Percentiles rank a stretch among this genome's conserved stretches.
Evolutionary conservation across 1,284 basidiomycete genomes (phyloP).

Genomic region (Coniferiporia weirii): DNA sequence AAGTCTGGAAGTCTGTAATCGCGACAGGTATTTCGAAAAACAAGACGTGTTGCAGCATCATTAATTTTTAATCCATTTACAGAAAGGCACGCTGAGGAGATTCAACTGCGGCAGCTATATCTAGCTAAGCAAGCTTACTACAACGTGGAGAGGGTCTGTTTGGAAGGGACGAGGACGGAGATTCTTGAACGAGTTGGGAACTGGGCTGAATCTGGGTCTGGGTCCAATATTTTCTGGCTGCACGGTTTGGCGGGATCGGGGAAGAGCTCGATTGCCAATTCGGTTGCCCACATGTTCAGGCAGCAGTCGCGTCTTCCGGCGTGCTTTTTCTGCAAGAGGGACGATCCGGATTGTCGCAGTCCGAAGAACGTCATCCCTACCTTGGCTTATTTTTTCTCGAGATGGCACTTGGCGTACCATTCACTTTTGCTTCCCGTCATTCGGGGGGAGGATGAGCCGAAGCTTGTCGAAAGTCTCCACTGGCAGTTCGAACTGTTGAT

Average conservation of each 20-base stretch:
- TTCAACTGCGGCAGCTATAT: background rate
- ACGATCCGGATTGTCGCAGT: too few species aligned
- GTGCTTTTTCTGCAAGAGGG: conserved; percentile 12
- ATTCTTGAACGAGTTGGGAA: background rate
- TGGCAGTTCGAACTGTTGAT: background rate
- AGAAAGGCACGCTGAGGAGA: background rate
- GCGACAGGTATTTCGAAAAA: background rate
- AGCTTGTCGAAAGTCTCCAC: background rate
- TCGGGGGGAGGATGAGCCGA: background rate
- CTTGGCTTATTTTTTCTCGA: background rate
- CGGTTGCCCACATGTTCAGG: conserved; percentile 27
- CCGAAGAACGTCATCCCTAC: background rate
- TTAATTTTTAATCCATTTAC: background rate
- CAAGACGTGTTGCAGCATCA: background rate
- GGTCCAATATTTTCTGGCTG: conserved; percentile 27
- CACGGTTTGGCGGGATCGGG: too few species aligned
- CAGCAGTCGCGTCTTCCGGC: conserved; percentile 27
- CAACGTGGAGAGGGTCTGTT: background rate
- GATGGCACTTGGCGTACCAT: background rate
- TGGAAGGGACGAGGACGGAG: conserved; percentile 1
- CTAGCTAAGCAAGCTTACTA: background rate
- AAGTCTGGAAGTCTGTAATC: background rate
- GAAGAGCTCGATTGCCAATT: conserved; percentile 30
- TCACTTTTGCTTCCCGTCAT: background rate
- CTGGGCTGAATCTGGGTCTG: conserved; percentile 9